Evolutionary conservation across 1,139 yeast genomes (phyloP), one percentile per base, ranked within the genome.

Genomic region (Meyerozyma smithsonii): DNA sequence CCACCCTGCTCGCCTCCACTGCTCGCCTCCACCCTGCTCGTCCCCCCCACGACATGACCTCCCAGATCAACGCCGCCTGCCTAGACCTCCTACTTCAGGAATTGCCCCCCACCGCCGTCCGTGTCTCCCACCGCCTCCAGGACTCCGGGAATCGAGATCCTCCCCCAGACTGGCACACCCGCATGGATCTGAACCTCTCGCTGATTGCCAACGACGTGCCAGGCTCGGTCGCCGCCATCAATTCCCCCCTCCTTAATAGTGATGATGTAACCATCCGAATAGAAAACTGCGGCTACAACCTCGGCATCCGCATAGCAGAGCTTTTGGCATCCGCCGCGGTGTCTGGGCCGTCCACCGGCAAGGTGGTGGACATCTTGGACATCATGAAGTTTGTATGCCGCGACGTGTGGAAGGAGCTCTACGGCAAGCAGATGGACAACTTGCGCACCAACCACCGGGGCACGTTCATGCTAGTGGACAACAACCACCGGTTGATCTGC

Each of bases 371-470:
- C 46, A 70, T 84, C 17, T 61, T 90, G 36, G 92, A 87, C 49
- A 77, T 89, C 38, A 86, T 90, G 89, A 90, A 90, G 62, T 89
- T 88, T 55, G 78, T 90, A 2, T 89, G 97, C 60, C 77, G 95
- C 38, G 97, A 92, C 51, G 84, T 90, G 28, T 90, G 97, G 97
- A 79, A 77, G 51, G 64, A 75, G 39, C 57, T 90, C 32, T 89
- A 80, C 62, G 78, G 81, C 36, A 92, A 89, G 59, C 97, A 86
- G 61, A 87, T 92, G 71, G 96, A 89, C 59, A 89, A 88, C 54
- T 69, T 92, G 45, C 75, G 95, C 47, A 92, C 98, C 1, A 92
- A 92, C 58, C 97, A 92, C 58, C 65, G 95, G 38, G 89, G 94
- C 5, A 84, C 92, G 0, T 87, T 81, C 61, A 94, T 87, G 26